phyloP scores from a whole-genome alignment of 2,329 filamentous ascomycete species.

The Lasiodiplodia sp. region DNA sequence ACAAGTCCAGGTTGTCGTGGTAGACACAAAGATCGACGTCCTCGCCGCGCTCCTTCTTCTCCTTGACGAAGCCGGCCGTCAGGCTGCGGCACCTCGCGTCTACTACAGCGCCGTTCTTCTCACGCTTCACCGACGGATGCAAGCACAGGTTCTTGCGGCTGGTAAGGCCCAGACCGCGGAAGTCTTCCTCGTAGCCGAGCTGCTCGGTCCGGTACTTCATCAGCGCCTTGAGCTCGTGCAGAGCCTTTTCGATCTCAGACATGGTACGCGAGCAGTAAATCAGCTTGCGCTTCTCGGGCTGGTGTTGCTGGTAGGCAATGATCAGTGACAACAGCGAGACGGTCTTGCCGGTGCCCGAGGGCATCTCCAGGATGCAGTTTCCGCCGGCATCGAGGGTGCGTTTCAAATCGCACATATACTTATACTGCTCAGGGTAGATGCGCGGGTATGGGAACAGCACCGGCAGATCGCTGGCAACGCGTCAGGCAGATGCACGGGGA shows the following conservation, averaged over 20 bases:
- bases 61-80: slow-evolving; percentile 95
- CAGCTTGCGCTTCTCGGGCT: slow-evolving; percentile 91
- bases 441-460: slow-evolving; percentile 78
- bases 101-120: slow-evolving; percentile 93
- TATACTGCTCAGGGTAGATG: slow-evolving; percentile 69
- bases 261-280: slow-evolving; percentile 99
- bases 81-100: slow-evolving; percentile 95
- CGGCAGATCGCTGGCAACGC: slow-evolving; percentile 64
- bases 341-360: slow-evolving; percentile 97
- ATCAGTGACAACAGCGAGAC: slow-evolving; percentile 94
- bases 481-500: slow-evolving; percentile 17
- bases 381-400: slow-evolving; percentile 91
- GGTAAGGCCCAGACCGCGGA: slow-evolving; percentile 87
- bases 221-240: slow-evolving; percentile 86
- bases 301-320: slow-evolving; percentile 93
- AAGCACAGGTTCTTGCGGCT: slow-evolving; percentile 97
- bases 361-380: slow-evolving; percentile 98
- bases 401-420: slow-evolving; percentile 86
- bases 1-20: slow-evolving; percentile 94
- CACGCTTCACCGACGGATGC: slow-evolving; percentile 92
- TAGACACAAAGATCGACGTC: slow-evolving; percentile 94
- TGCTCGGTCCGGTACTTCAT: slow-evolving; percentile 95
- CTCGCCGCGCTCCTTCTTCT: slow-evolving; percentile 95
- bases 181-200: slow-evolving; percentile 91
- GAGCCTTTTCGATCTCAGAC: slow-evolving; percentile 98